A percentile compares a stretch with the other conserved stretches of the same genome.
Conservation (phyloP, 306 rosid species). For the Trichosanthes cucumerina region DNA sequence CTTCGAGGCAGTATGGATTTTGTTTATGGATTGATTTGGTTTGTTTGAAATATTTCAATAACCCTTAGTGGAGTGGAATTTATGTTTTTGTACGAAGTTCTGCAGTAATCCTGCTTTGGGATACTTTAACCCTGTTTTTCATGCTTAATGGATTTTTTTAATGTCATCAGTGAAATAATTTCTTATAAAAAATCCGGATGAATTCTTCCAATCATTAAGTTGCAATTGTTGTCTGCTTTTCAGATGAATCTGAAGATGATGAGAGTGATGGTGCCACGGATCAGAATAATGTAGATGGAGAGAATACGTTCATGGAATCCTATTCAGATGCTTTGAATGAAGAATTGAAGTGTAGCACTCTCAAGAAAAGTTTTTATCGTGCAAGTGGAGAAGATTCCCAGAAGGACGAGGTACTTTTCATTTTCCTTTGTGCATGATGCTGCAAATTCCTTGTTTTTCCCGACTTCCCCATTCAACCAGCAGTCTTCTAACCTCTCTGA, state of each 20-base stretch:
- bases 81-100: background rate
- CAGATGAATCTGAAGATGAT: conserved; percentile 66
- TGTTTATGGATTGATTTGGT: background rate
- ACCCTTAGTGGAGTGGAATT: background rate
- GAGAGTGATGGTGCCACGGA: conserved; percentile 34
- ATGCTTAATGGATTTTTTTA: background rate
- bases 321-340: conserved; percentile 67
- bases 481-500: background rate
- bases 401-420: conserved; percentile 51
- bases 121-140: background rate
- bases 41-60: background rate
- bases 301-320: conserved; percentile 48
- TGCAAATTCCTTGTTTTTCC: background rate
- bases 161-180: background rate
- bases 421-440: background rate
- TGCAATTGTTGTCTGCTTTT: conserved; percentile 1
- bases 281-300: conserved; percentile 25
- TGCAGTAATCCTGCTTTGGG: background rate
- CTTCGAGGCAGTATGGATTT: background rate
- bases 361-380: conserved; percentile 68
- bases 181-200: background rate
- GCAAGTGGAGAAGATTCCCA: conserved; percentile 58
- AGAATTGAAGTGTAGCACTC: conserved; percentile 60
- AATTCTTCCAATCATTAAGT: background rate
- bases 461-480: background rate